Evolutionary conservation across 2,329 filamentous ascomycete genomes (phyloP).

Genomic region (Fusarium sp.): DNA sequence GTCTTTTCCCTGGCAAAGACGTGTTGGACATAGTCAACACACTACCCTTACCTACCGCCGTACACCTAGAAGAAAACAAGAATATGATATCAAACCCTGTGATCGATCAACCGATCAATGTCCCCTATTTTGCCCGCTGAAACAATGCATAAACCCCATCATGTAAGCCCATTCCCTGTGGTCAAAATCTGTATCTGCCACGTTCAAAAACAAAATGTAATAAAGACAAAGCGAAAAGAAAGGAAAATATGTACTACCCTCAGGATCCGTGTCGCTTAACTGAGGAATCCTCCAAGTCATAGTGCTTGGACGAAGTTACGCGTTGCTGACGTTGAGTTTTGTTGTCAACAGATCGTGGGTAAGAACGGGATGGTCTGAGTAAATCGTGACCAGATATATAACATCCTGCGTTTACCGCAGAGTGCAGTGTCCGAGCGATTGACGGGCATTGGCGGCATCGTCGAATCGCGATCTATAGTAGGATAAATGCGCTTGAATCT

Average conservation of each 20-base stretch:
- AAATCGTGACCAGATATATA: constrained; percentile 14
- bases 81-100: constrained; percentile 36
- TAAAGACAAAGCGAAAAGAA: constrained; percentile 31
- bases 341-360: constrained; percentile 5
- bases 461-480: constrained; percentile 22
- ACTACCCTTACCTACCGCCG: neutral
- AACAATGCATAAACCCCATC: constrained; percentile 52
- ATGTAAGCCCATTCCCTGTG: constrained; percentile 46
- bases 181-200: constrained; percentile 35
- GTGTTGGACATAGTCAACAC: neutral
- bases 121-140: constrained; percentile 49
- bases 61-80: constrained; percentile 20
- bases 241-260: constrained; percentile 44
- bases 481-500: constrained; percentile 13
- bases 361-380: constrained; percentile 15
- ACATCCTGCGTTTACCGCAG: constrained; percentile 23
- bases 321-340: neutral
- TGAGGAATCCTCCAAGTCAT: constrained; percentile 5
- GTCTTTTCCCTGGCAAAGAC: constrained; percentile 1
- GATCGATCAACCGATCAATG: constrained; percentile 40
- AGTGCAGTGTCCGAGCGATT: constrained; percentile 29
- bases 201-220: constrained; percentile 35
- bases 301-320: constrained; percentile 1
- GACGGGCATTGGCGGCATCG: constrained; percentile 8
- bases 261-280: constrained; percentile 39